Evolutionary conservation across 768 basidiomycete species (phyloP).

Genomic region (Royoungia palumana): DNA sequence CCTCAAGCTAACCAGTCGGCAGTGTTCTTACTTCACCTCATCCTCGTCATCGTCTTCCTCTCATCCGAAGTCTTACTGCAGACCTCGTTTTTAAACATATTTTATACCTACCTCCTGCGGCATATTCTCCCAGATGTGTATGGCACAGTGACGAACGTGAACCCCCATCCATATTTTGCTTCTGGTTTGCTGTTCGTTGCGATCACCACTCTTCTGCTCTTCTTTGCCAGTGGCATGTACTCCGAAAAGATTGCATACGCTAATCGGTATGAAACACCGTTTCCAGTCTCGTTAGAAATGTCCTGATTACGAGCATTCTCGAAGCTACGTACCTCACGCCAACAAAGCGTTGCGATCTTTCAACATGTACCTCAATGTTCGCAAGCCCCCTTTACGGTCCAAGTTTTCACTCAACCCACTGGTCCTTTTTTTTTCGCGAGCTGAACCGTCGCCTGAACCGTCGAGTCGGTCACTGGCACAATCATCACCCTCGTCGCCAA

Average conservation of each 20-base stretch:
- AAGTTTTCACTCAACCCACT: slow-evolving; percentile 45
- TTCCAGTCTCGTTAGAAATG: slow-evolving; percentile 7
- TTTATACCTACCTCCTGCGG: slow-evolving; percentile 52
- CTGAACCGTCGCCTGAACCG: slow-evolving; percentile 20
- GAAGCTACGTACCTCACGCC: slow-evolving; percentile 93
- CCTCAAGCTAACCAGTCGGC: slow-evolving; percentile 14
- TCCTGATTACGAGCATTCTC: slow-evolving; percentile 15
- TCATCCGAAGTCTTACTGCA: slow-evolving; percentile 72
- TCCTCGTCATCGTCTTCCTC: slow-evolving; percentile 66
- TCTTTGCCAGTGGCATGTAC: slow-evolving; percentile 97
- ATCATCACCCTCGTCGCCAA: slow-evolving; percentile 31
- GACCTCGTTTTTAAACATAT: slow-evolving; percentile 62
- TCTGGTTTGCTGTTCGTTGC: slow-evolving; percentile 83
- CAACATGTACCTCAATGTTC: slow-evolving; percentile 97
- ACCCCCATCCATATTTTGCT: slow-evolving; percentile 69
- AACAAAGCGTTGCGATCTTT: slow-evolving; percentile 88
- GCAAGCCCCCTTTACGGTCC: slow-evolving; percentile 68
- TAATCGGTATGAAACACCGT: slow-evolving; percentile 65
- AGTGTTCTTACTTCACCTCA: slow-evolving; percentile 77
- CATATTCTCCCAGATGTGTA: slow-evolving; percentile 52
- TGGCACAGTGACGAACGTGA: slow-evolving; percentile 36
- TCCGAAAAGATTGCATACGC: slow-evolving; percentile 95
- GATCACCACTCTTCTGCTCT: slow-evolving; percentile 85
- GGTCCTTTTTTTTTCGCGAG: slow-evolving; percentile 36
- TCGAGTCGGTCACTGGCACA: slow-evolving; percentile 24